Evolutionary conservation across 306 rosid species (phyloP).

Genomic region (Prunus mongolica): DNA sequence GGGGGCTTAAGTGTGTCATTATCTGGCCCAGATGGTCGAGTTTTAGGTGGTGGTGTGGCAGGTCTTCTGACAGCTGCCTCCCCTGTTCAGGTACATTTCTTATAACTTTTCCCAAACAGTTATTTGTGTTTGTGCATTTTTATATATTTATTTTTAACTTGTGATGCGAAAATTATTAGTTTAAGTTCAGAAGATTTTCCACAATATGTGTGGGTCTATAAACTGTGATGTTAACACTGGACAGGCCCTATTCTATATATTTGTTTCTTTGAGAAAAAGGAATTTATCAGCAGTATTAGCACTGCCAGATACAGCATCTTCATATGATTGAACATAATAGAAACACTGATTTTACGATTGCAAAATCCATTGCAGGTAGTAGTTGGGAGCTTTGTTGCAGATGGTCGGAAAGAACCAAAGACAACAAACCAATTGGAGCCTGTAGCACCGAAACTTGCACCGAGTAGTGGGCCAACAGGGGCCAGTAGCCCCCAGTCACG

Average conservation of each 20-base stretch:
- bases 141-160: not conserved
- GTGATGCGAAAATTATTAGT: not conserved
- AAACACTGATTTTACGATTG: not conserved
- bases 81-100: constrained; percentile 64
- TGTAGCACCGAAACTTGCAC: constrained; percentile 20
- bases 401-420: constrained; percentile 42
- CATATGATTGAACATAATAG: not conserved
- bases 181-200: not conserved
- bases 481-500: constrained; percentile 38
- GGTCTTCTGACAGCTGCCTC: constrained; percentile 70
- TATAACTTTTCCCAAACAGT: not conserved
- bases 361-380: constrained; percentile 44
- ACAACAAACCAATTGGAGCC: constrained; percentile 23
- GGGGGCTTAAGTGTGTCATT: constrained; percentile 66
- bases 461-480: constrained; percentile 32
- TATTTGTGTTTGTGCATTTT: not conserved
- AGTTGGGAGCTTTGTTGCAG: constrained; percentile 48
- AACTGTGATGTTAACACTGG: not conserved
- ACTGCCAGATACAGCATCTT: not conserved
- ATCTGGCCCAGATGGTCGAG: constrained; percentile 71
- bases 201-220: not conserved
- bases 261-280: not conserved
- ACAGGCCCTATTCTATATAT: not conserved
- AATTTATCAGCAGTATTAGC: not conserved
- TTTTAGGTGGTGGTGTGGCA: constrained; percentile 69